Conservation (phyloP, 768 basidiomycete genomes). For the Boletus sensibilis region DNA sequence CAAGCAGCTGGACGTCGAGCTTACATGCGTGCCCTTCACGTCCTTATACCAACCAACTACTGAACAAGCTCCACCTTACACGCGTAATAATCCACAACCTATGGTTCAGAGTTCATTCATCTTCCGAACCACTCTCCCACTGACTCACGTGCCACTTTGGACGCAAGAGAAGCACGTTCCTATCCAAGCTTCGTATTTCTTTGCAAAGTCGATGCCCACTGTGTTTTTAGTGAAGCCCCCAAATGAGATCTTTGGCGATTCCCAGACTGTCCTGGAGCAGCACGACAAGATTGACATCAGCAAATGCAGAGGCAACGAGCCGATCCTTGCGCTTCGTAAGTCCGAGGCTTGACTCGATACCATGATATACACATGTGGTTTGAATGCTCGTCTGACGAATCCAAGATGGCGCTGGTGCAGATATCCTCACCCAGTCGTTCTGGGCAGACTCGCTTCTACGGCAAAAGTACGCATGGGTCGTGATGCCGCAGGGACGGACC, state of each 20-base stretch:
- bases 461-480: conserved; percentile 65
- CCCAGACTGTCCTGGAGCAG: neutral
- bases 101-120: conserved; percentile 1
- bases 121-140: conserved; percentile 40
- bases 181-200: conserved; percentile 61
- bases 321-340: conserved; percentile 66
- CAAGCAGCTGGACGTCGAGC: conserved; percentile 40
- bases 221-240: conserved; percentile 62
- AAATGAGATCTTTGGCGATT: conserved; percentile 26
- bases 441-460: conserved; percentile 65
- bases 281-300: neutral
- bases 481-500: conserved; percentile 81
- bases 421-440: conserved; percentile 52
- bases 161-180: conserved; percentile 32
- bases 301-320: conserved; percentile 35
- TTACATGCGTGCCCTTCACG: conserved; percentile 30
- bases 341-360: conserved; percentile 3
- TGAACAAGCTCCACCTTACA: neutral
- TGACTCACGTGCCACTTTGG: conserved; percentile 49
- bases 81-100: too few relatives aligned
- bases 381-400: conserved; percentile 1
- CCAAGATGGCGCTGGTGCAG: conserved; percentile 85
- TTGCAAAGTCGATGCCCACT: conserved; percentile 52
- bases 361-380: neutral
- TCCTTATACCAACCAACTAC: neutral